Evolutionary conservation across 116 monocot species (phyloP).

Genomic region (Iris pallida): DNA sequence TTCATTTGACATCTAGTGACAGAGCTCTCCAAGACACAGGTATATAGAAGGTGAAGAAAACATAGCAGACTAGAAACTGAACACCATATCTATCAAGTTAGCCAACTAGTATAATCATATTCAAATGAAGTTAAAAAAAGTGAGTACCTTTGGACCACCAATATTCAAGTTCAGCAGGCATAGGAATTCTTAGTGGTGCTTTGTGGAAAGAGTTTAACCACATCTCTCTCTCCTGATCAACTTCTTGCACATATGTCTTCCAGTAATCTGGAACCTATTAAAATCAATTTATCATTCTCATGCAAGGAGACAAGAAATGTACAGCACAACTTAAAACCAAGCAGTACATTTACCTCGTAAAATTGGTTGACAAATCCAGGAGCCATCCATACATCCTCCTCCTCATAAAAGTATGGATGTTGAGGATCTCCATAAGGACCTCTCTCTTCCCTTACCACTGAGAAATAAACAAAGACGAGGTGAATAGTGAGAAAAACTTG

Average conservation of each 20-base stretch:
- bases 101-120: no score
- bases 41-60: no score
- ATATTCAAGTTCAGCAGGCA: conserved; percentile 91
- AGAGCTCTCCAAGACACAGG: no score
- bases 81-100: no score
- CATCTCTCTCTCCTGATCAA: conserved; percentile 86
- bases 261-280: conserved; percentile 78
- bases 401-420: conserved; percentile 85
- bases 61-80: no score
- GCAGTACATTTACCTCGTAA: conserved; percentile 48
- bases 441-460: conserved; percentile 76
- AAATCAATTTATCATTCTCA: conserved; percentile 1
- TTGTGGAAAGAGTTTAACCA: conserved; percentile 89
- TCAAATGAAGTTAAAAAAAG: not conserved
- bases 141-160: conserved; percentile 79
- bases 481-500: not conserved
- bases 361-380: conserved; percentile 87
- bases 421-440: conserved; percentile 90
- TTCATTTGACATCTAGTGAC: no score
- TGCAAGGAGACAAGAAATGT: not conserved
- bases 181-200: conserved; percentile 72
- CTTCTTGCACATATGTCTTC: conserved; percentile 79
- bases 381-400: conserved; percentile 89
- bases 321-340: not conserved
- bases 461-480: not conserved